A percentile compares a stretch with the other conserved stretches of the same genome.
phyloP scores from a whole-genome alignment of 148 eudicot genomes.

The Chenopodium album region DNA sequence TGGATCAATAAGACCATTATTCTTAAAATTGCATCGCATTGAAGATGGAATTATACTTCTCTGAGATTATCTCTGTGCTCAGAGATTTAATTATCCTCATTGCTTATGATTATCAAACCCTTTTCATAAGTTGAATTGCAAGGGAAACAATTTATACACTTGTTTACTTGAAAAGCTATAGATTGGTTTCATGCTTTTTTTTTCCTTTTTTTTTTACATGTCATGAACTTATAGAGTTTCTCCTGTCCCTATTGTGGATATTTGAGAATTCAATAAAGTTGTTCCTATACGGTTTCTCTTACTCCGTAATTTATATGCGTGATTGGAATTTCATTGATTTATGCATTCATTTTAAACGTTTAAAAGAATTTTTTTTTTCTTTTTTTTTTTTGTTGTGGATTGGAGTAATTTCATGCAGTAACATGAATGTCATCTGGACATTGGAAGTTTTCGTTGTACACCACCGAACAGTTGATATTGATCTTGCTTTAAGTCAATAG shows the following conservation, averaged over 20 bases:
- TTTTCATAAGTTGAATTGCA: neutral
- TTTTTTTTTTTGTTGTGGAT: too few species aligned
- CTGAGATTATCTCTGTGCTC: neutral
- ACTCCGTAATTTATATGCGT: too few species aligned
- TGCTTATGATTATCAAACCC: neutral
- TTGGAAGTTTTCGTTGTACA: too few species aligned
- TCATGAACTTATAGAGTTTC: neutral
- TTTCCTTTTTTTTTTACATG: neutral
- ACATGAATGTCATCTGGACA: too few species aligned
- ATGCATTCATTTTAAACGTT: too few species aligned
- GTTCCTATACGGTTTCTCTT: neutral
- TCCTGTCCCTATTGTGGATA: neutral
- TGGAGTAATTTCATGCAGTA: neutral
- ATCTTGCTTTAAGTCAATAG: too few species aligned
- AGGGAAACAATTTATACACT: neutral
- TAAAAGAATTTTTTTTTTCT: too few species aligned
- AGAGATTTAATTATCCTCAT: neutral
- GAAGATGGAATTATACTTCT: neutral
- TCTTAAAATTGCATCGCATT: constrained; percentile 62
- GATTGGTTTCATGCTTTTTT: neutral
- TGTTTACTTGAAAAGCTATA: neutral
- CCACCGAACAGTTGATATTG: too few species aligned
- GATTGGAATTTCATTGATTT: too few species aligned
- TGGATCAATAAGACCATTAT: constrained; percentile 76
- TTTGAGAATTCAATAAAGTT: neutral